phyloP scores from a whole-genome alignment of 176 grass and related monocot species.

The Bothriochloa decipiens region DNA sequence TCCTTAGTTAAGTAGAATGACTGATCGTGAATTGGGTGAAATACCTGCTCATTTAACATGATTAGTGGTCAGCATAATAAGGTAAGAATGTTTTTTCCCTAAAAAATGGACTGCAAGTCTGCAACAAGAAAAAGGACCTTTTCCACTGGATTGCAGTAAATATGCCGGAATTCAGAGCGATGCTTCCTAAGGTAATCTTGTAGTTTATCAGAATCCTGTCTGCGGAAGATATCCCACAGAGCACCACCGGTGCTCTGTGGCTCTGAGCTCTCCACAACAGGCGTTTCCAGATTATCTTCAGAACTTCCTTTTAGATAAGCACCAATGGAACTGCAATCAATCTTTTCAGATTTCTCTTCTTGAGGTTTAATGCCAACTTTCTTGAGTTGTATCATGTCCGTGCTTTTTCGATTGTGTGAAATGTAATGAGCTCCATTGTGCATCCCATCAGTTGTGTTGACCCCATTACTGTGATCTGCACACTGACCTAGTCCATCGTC shows the following conservation, averaged over 20 bases:
- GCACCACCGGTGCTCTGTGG: conserved; percentile 49
- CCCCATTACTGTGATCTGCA: conserved; percentile 21
- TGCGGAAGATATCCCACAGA: conserved; percentile 90
- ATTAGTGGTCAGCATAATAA: conserved; percentile 3
- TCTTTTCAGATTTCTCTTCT: neutral
- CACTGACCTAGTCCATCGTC: conserved; percentile 6
- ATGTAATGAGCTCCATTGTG: conserved; percentile 7
- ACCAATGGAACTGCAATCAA: neutral
- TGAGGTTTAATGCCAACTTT: neutral
- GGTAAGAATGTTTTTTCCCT: neutral
- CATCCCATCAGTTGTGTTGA: conserved; percentile 16
- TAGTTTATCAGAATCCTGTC: conserved; percentile 72
- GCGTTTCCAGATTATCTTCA: neutral
- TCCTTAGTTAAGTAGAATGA: conserved; percentile 70
- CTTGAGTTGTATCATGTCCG: neutral
- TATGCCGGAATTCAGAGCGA: conserved; percentile 73
- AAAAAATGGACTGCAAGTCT: neutral
- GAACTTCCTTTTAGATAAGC: neutral
- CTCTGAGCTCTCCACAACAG: conserved; percentile 10
- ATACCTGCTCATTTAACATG: conserved; percentile 47
- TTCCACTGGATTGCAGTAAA: conserved; percentile 62
- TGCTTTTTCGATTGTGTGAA: neutral
- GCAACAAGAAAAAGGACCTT: conserved; percentile 45
- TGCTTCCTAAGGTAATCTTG: conserved; percentile 72
- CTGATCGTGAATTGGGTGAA: conserved; percentile 80